phyloP scores from a whole-genome alignment of 2,329 filamentous ascomycete species.

The Venturia pyrina region DNA sequence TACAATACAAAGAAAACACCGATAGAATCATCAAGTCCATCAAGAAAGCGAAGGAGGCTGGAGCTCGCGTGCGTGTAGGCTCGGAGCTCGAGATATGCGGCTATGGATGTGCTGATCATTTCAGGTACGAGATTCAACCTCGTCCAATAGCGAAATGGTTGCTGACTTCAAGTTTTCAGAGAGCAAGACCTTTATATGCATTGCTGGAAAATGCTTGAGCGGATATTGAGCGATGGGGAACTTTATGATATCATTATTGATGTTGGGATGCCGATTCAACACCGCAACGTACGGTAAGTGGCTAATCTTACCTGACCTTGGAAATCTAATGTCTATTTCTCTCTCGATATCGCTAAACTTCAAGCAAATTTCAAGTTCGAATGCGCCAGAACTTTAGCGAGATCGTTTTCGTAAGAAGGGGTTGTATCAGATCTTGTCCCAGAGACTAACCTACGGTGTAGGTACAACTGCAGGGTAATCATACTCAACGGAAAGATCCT shows the following conservation, averaged over 20 bases:
- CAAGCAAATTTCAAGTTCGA: neutral
- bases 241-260: conserved; percentile 58
- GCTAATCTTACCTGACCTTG: neutral
- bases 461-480: conserved; percentile 57
- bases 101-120: conserved; percentile 61
- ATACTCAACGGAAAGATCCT: conserved; percentile 46
- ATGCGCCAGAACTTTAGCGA: neutral
- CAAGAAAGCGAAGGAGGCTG: conserved; percentile 46
- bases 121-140: conserved; percentile 10
- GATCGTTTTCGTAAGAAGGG: neutral
- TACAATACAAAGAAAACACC: conserved; percentile 53
- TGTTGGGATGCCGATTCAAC: conserved; percentile 31
- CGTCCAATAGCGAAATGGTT: neutral
- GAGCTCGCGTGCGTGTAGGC: conserved; percentile 50
- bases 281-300: conserved; percentile 11
- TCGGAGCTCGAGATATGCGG: conserved; percentile 40
- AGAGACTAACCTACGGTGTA: conserved; percentile 24
- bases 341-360: neutral
- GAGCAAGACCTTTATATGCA: conserved; percentile 43
- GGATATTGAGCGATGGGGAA: conserved; percentile 50
- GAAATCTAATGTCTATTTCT: neutral
- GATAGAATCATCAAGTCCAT: conserved; percentile 56
- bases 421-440: neutral
- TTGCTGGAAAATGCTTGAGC: conserved; percentile 51
- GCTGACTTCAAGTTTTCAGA: conserved; percentile 15